Evolutionary conservation across 257 asterid genomes (phyloP).

Genomic region (Parsonsia alboflavescens): DNA sequence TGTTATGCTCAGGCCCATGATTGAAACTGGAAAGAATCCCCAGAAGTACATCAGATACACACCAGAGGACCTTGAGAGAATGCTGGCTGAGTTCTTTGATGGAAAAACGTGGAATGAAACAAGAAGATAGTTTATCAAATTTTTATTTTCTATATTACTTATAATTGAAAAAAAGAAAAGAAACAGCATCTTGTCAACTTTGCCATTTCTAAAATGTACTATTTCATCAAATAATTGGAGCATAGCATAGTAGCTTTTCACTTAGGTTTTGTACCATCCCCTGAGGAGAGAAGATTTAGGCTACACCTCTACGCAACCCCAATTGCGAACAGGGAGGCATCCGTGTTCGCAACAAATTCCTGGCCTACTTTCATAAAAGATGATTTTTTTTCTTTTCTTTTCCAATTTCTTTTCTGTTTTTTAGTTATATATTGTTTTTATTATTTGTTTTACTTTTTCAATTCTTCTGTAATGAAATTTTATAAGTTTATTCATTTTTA

Average conservation of each 20-base stretch:
- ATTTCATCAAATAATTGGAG: not conserved
- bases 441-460: too few relatives aligned
- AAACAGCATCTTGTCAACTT: not conserved
- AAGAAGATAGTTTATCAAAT: constrained; percentile 34
- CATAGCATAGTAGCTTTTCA: not conserved
- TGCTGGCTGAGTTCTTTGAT: constrained; percentile 95
- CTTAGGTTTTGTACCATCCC: not conserved
- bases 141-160: not conserved
- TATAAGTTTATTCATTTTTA: too few relatives aligned
- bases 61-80: constrained; percentile 90
- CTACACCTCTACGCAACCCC: too few relatives aligned
- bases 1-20: constrained; percentile 57
- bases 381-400: too few relatives aligned
- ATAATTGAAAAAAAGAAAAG: not conserved
- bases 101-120: constrained; percentile 82
- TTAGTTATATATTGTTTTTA: too few relatives aligned
- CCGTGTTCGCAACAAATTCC: too few relatives aligned
- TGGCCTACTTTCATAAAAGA: too few relatives aligned
- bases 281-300: too few relatives aligned
- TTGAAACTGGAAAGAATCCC: constrained; percentile 81
- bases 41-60: constrained; percentile 67
- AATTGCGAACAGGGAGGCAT: too few relatives aligned
- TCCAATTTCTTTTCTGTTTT: too few relatives aligned
- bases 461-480: too few relatives aligned
- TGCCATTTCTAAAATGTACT: not conserved